Conservation (phyloP, 2,329 filamentous ascomycete species). For the Xylariaceae sp. region DNA sequence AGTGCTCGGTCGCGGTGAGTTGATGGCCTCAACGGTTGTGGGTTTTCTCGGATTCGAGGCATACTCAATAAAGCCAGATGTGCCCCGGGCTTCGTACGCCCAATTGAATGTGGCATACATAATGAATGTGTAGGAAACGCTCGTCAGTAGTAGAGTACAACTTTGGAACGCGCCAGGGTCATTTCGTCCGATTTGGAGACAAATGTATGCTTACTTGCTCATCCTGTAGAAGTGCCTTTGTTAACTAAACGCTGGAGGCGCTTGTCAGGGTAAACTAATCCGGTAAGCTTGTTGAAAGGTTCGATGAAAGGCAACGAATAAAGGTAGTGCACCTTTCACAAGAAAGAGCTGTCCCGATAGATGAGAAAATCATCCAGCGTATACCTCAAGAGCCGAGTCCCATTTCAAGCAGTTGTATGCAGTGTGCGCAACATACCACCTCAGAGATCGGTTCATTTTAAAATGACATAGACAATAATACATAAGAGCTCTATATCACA, state of each 20-base stretch:
- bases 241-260: background rate
- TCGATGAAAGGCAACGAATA: background rate
- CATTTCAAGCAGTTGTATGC: background rate
- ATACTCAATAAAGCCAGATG: constrained; percentile 14
- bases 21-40: background rate
- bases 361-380: background rate
- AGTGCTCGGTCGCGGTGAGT: background rate
- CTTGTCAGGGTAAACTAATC: background rate
- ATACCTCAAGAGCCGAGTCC: too few relatives aligned
- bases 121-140: background rate
- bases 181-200: background rate
- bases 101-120: constrained; percentile 28
- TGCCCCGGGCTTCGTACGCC: constrained; percentile 13
- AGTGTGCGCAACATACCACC: background rate
- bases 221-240: constrained; percentile 1
- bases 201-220: background rate
- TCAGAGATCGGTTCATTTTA: background rate
- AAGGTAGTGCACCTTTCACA: background rate
- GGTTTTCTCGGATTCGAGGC: background rate
- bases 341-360: constrained; percentile 1
- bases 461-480: constrained; percentile 13
- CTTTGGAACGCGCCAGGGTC: background rate
- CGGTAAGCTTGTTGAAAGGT: constrained; percentile 1
- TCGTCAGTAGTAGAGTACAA: background rate
- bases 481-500: constrained; percentile 27